These are phyloP conservation scores for Hypoxylon sp. DNA, from an alignment of 2,329 filamentous ascomycete genomes.

Conservation along the genomic window DNA sequence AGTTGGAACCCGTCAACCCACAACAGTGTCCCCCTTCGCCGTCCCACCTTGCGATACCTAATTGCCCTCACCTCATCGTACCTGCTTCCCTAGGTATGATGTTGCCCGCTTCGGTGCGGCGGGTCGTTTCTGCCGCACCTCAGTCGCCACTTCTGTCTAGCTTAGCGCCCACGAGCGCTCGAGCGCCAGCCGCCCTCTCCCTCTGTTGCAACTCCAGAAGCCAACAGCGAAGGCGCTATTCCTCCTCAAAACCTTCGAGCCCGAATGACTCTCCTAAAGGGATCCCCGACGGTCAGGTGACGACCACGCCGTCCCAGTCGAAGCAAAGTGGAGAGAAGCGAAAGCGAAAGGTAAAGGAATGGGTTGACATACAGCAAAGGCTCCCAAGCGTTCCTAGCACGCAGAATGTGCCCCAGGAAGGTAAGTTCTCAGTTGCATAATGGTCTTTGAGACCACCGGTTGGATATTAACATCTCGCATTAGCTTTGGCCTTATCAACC, in stretches of 20 bases:
- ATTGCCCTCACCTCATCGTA: constrained; percentile 4
- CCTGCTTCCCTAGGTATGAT: constrained; percentile 52
- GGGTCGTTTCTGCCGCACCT: constrained; percentile 62
- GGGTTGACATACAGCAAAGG: constrained; percentile 62
- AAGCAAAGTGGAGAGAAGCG: constrained; percentile 65
- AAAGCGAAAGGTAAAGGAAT: constrained; percentile 69
- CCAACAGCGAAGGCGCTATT: constrained; percentile 66
- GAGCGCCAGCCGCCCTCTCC: constrained; percentile 53
- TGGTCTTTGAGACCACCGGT: constrained; percentile 24
- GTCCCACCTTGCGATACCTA: constrained; percentile 13
- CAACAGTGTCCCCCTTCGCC: constrained; percentile 8
- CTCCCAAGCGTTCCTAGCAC: constrained; percentile 82
- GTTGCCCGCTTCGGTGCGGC: constrained; percentile 68
- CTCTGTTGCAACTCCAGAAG: constrained; percentile 54
- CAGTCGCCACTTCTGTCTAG: constrained; percentile 59
- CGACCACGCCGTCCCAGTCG: constrained; percentile 57
- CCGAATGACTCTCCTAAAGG: constrained; percentile 68
- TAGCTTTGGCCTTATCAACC: constrained; percentile 87
- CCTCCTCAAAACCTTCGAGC: constrained; percentile 72
- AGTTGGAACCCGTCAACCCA: neutral
- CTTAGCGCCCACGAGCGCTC: constrained; percentile 57
- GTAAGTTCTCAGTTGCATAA: constrained; percentile 53
- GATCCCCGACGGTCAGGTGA: constrained; percentile 62
- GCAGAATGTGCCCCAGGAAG: constrained; percentile 75
- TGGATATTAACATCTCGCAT: constrained; percentile 36